These are phyloP conservation scores for Laetiporus sulphureus DNA, from an alignment of 1,284 basidiomycete genomes.

Conservation along the genomic window DNA sequence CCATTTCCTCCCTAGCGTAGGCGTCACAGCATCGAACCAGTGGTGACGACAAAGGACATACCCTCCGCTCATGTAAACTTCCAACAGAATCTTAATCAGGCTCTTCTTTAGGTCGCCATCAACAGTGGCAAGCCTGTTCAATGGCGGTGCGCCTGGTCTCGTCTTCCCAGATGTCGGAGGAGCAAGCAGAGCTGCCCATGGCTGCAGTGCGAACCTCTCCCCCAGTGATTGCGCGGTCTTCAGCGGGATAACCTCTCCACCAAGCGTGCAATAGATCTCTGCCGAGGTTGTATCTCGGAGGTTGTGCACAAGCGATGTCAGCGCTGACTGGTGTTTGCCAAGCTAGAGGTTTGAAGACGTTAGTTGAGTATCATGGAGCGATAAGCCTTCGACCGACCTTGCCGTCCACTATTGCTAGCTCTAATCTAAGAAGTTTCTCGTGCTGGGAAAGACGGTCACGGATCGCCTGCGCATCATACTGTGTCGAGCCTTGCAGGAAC, in stretches of 20 bases:
- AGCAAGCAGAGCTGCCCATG: constrained; percentile 46
- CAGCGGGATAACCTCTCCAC: constrained; percentile 61
- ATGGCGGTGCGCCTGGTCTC: constrained; percentile 16
- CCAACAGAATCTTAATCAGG: constrained; percentile 64
- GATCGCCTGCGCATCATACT: constrained; percentile 55
- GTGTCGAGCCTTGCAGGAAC: constrained; percentile 68
- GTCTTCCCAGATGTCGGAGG: constrained; percentile 20
- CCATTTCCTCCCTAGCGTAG: constrained; percentile 36
- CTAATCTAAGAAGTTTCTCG: constrained; percentile 55
- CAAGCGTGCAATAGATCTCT: constrained; percentile 75
- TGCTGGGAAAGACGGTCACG: constrained; percentile 40
- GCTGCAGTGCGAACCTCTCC: constrained; percentile 44
- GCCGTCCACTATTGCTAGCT: constrained; percentile 76
- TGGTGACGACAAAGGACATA: constrained; percentile 28
- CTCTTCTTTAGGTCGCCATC: constrained; percentile 51
- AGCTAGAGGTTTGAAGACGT: constrained; percentile 33
- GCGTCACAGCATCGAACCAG: constrained; percentile 1
- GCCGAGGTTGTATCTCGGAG: constrained; percentile 72
- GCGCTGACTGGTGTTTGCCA: constrained; percentile 56
- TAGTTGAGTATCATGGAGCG: not conserved
- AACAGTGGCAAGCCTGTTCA: constrained; percentile 36
- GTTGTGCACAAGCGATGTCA: constrained; percentile 63
- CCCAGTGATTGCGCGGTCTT: constrained; percentile 51
- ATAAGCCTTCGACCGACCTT: constrained; percentile 46
- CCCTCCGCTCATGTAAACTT: constrained; percentile 77